Base-by-base conservation (phyloP, 2,329 filamentous ascomycete species). In the Davidsoniella eucalypti region DNA sequence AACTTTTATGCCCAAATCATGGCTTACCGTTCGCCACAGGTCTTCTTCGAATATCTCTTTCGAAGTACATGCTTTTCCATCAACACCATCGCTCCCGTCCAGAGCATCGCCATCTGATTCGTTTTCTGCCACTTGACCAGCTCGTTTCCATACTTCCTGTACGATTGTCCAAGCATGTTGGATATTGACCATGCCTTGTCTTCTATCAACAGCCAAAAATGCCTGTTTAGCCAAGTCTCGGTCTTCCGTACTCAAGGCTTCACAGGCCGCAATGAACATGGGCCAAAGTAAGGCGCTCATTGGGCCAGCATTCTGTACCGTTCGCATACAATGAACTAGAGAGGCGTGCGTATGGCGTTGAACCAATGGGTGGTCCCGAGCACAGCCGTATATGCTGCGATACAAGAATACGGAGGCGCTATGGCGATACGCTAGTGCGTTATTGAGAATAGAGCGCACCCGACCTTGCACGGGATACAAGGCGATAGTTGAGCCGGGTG, bases 161-260 rank as follows among this genome's bases (percentile, higher is more conserved):
- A 78, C 70, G 36, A 82, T 73, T 10, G 67, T 67, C 73, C 76
- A 78, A 3, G 76, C 72, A 54, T 75, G 67, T 54, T 69, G 69
- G 52, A 82, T 80, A 56, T 82, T 82, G 16, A 69, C 70, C 78
- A 81, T 81, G 17, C 78, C 76, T 59, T 81, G 78, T 16, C 76
- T 64, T 49, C 64, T 67, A 52, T 73, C 70, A 7, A 78, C 66
- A 4, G 70, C 71, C 4, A 61, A 59, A 56, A 81, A 80, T 0
- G 73, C 65, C 50, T 65, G 64, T 23, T 66, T 60, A 3, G 76
- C 74, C 16, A 75, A 61, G 5, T 64, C 65, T 14, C 76, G 64
- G 58, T 82, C 76, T 7, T 63, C 64, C 1, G 60, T 56, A 14
- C 59, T 65, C 7, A 66, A 62, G 0, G 76, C 77, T 59, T 82